These are phyloP conservation scores for Corylus avellana DNA, from an alignment of 306 rosid genomes.

Conservation along the genomic window DNA sequence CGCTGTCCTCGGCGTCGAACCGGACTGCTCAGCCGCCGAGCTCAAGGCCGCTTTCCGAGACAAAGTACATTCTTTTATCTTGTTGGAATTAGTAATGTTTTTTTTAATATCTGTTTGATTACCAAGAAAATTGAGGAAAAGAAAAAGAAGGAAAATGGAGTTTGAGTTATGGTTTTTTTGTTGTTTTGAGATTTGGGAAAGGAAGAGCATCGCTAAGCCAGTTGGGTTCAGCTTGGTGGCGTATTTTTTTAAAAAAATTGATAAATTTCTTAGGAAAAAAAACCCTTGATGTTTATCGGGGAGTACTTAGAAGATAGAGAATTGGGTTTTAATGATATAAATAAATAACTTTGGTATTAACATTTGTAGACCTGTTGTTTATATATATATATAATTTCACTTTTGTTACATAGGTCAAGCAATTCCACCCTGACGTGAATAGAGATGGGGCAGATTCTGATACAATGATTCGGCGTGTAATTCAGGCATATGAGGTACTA, in stretches of 20 bases:
- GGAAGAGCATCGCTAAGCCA: background rate
- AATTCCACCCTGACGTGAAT: conserved; percentile 83
- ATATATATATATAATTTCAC: background rate
- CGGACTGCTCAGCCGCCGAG: conserved; percentile 56
- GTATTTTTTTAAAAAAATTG: background rate
- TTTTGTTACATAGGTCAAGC: conserved; percentile 65
- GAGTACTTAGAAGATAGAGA: background rate
- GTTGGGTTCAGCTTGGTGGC: background rate
- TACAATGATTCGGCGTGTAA: conserved; percentile 77
- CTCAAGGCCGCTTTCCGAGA: conserved; percentile 89
- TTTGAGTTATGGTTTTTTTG: background rate
- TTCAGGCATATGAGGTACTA: conserved; percentile 76
- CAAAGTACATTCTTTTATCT: conserved; percentile 40
- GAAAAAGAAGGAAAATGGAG: background rate
- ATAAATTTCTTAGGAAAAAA: background rate
- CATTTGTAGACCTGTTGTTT: background rate
- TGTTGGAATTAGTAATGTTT: background rate
- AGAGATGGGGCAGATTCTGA: conserved; percentile 53
- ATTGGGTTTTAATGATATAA: background rate
- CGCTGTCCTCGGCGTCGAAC: conserved; percentile 63
- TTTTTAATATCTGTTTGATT: background rate
- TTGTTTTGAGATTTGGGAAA: background rate
- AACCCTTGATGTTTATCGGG: background rate
- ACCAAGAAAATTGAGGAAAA: background rate
- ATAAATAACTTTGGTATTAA: background rate